Evolutionary conservation across 495 filamentous ascomycete genomes (phyloP).

Genomic region (Halenospora varia): DNA sequence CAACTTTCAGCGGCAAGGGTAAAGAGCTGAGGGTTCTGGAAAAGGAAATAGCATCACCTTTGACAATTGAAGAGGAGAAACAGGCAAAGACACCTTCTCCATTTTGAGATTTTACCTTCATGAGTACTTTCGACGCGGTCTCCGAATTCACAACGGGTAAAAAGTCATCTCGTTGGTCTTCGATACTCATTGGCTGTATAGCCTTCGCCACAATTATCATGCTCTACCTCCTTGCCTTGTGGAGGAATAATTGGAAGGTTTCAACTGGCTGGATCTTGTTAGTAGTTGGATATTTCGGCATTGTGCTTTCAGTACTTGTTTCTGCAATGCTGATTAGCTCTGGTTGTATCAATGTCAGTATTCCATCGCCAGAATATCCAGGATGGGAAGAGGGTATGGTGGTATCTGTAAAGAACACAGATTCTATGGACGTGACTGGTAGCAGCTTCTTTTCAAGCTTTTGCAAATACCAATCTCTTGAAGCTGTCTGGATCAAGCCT

Average conservation of each 20-base stretch:
- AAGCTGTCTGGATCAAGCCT: slow-evolving; percentile 10
- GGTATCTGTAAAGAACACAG: slow-evolving; percentile 6
- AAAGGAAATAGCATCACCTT: background rate
- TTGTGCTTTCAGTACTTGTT: slow-evolving; percentile 1
- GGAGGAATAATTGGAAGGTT: slow-evolving; percentile 4
- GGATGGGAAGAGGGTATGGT: slow-evolving; percentile 10
- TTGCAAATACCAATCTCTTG: background rate
- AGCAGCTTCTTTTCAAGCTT: slow-evolving; percentile 5
- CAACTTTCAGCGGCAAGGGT: background rate
- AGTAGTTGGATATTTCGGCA: slow-evolving; percentile 6
- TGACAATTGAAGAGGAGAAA: background rate
- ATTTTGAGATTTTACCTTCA: slow-evolving; percentile 12
- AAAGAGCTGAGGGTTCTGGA: background rate
- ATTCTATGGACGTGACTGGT: slow-evolving; percentile 12
- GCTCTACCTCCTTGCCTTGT: slow-evolving; percentile 2
- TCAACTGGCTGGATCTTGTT: slow-evolving; percentile 8
- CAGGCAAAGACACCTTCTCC: background rate
- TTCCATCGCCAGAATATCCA: background rate
- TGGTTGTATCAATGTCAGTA: background rate
- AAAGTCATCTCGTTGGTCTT: background rate
- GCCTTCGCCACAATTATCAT: background rate
- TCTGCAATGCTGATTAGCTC: slow-evolving; percentile 4
- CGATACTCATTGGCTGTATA: background rate
- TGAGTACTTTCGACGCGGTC: slow-evolving; percentile 11
- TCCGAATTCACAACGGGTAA: slow-evolving; percentile 9